Evolutionary conservation across 2,329 filamentous ascomycete species (phyloP), one percentile per base, ranked within the genome.

Genomic region (Diplodia intermedia): DNA sequence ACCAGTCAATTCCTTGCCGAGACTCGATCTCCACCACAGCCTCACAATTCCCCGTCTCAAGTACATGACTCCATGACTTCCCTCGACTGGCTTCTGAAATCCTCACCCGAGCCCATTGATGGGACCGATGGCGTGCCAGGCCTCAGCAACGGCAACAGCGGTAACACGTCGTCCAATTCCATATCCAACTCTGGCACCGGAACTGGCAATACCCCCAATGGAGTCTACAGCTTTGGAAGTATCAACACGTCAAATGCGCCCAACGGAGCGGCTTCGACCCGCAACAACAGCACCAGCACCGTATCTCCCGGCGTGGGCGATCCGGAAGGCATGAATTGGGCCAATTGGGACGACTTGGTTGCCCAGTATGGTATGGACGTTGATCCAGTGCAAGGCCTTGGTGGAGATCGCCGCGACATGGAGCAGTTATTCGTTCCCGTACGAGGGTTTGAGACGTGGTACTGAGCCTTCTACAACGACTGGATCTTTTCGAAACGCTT

Each of bases 301-400:
- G 20, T 52, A 9, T 67, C 65, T 52, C 65, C 65, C 12, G 36
- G n/a, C 3, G 29, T 53, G 1, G 65, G 65, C 15, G 65, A 67
- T 40, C 49, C 38, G 7, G 53, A 66, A 7, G 77, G 74, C 14
- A 80, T 84, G 70, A 80, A 84, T 62, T 85, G 83, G 83, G 77
- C 82, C 50, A 79, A 76, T 47, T 84, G 82, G 80, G 82, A 84
- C 54, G 80, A 83, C 70, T 75, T 85, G 68, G 82, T 84, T 2
- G 74, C 74, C 31, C 79, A 84, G 67, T 84, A 81, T 67, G 82
- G 80, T 7, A 79, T 80, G 71, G 80, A 83, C n/a, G 74, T 79
- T 3, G 76, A 69, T 8, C 53, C 47, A 15, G 67, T 63, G n/a
- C 65, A 67, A 31, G 62, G 36, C 4, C n/a, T 54, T 2, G 15